A percentile compares a stretch with the other conserved stretches of the same genome.
phyloP scores from a whole-genome alignment of 2,329 filamentous ascomycete genomes.

The Xylariaceae sp. region DNA sequence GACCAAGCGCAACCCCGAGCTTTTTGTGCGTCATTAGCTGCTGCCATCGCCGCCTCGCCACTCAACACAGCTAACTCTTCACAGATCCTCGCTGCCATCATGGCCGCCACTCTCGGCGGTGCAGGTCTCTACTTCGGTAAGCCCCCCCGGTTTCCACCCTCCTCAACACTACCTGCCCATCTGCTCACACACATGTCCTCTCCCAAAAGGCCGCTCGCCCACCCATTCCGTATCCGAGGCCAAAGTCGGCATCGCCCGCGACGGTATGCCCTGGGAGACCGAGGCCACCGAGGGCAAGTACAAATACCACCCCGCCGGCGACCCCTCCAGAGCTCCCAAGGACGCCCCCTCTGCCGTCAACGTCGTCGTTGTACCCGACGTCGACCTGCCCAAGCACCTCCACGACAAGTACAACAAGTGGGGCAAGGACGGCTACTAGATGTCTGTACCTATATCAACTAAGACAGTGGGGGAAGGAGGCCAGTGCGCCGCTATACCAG shows the following conservation, averaged over 20 bases:
- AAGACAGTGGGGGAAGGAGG: no score
- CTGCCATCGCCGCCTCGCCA: neutral
- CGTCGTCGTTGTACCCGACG: slow-evolving; percentile 88
- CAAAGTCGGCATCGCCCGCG: slow-evolving; percentile 67
- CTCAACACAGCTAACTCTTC: slow-evolving; percentile 17
- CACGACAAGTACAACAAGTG: slow-evolving; percentile 99
- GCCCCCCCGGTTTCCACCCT: slow-evolving; percentile 17
- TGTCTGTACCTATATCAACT: neutral
- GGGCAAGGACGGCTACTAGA: slow-evolving; percentile 89
- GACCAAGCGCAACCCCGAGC: slow-evolving; percentile 52
- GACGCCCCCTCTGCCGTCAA: slow-evolving; percentile 95
- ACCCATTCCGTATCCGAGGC: slow-evolving; percentile 81
- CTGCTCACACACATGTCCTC: slow-evolving; percentile 1
- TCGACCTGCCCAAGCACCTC: slow-evolving; percentile 85
- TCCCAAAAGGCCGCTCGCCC: slow-evolving; percentile 63
- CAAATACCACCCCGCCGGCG: slow-evolving; percentile 82
- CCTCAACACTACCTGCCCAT: neutral
- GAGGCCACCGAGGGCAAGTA: slow-evolving; percentile 62
- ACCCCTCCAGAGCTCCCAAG: slow-evolving; percentile 69
- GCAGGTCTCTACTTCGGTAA: slow-evolving; percentile 87
- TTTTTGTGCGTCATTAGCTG: slow-evolving; percentile 41
- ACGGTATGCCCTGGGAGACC: slow-evolving; percentile 89
- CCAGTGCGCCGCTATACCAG: neutral
- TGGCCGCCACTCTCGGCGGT: slow-evolving; percentile 81
- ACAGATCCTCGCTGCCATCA: slow-evolving; percentile 86